Evolutionary conservation across 2,329 filamentous ascomycete genomes (phyloP).

Genomic region (Biscogniauxia mediterranea): DNA sequence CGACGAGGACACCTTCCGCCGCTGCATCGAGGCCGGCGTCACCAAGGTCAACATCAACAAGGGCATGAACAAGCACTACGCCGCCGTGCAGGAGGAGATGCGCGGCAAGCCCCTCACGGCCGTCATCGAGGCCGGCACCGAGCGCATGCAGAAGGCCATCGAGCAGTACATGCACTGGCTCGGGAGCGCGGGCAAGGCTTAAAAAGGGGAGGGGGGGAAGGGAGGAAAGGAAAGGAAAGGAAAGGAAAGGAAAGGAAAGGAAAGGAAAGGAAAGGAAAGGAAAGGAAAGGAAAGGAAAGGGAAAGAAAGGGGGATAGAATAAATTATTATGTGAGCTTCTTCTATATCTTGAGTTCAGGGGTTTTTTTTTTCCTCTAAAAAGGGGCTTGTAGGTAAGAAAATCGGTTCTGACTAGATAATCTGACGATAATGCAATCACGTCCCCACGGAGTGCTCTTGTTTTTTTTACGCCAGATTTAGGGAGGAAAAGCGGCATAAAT

Average conservation of each 20-base stretch:
- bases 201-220: background rate
- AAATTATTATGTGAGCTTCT: background rate
- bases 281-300: too few relatives aligned
- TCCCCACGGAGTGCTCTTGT: too few relatives aligned
- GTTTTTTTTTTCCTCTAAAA: too few relatives aligned
- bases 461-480: too few relatives aligned
- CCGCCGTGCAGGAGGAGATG: slow-evolving; percentile 44
- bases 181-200: slow-evolving; percentile 45
- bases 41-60: slow-evolving; percentile 53
- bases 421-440: too few relatives aligned
- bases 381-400: too few relatives aligned
- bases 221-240: too few relatives aligned
- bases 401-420: too few relatives aligned
- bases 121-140: slow-evolving; percentile 47
- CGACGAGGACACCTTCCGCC: slow-evolving; percentile 41
- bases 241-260: too few relatives aligned
- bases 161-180: slow-evolving; percentile 46
- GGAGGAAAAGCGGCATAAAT: too few relatives aligned
- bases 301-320: background rate
- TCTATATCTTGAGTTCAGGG: background rate
- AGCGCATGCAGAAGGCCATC: slow-evolving; percentile 47
- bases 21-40: slow-evolving; percentile 45
- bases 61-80: slow-evolving; percentile 50
- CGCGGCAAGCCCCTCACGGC: slow-evolving; percentile 44
- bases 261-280: too few relatives aligned